Percentiles rank a stretch among this genome's conserved stretches.
phyloP scores from a whole-genome alignment of 768 basidiomycete species.

The Russula olivacea region DNA sequence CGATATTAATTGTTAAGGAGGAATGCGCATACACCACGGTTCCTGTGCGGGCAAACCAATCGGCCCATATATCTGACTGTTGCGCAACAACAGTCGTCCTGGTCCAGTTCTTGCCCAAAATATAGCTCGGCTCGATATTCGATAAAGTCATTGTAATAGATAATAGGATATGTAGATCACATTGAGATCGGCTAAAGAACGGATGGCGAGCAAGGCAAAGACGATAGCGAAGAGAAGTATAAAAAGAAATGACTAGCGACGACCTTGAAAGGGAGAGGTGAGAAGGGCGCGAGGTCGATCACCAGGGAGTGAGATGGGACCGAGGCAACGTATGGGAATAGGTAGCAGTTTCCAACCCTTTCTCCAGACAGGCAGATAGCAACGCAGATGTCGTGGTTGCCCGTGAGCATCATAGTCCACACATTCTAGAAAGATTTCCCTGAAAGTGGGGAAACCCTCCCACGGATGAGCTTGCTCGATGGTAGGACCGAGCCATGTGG shows the following conservation, averaged over 20 bases:
- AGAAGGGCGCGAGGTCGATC: background rate
- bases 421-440: background rate
- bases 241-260: background rate
- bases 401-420: background rate
- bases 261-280: background rate
- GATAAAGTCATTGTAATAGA: constrained; percentile 22
- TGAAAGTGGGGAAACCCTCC: background rate
- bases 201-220: constrained; percentile 14
- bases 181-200: constrained; percentile 8
- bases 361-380: background rate
- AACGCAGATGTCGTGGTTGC: background rate
- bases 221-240: background rate
- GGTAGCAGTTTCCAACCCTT: background rate
- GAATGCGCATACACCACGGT: constrained; percentile 26
- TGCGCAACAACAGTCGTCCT: constrained; percentile 16
- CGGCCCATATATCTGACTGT: constrained; percentile 22
- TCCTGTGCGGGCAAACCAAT: constrained; percentile 20
- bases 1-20: background rate
- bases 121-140: constrained; percentile 20
- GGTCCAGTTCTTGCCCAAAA: constrained; percentile 17
- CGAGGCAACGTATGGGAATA: background rate
- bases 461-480: background rate
- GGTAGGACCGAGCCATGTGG: too few species aligned
- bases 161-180: constrained; percentile 10
- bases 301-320: background rate